Evolutionary conservation across 1,284 basidiomycete genomes (phyloP).

Genomic region (Microbotryum violaceum): DNA sequence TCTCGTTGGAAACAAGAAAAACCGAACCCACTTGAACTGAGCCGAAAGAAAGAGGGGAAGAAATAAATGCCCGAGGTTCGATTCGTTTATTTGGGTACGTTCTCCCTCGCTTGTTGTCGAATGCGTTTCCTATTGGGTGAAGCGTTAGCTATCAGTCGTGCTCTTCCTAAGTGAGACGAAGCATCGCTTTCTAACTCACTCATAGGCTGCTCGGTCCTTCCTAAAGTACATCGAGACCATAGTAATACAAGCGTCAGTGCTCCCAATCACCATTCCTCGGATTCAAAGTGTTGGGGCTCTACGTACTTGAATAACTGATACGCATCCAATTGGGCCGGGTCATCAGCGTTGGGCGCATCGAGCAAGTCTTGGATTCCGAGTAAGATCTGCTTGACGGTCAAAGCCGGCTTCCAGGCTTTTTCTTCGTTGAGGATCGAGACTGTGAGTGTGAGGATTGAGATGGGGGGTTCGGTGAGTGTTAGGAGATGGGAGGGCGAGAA

Average conservation of each 20-base stretch:
- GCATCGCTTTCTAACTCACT: slow-evolving; percentile 9
- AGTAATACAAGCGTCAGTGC: neutral
- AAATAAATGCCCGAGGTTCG: neutral
- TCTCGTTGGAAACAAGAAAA: neutral
- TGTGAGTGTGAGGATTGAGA: neutral
- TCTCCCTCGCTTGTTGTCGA: slow-evolving; percentile 23
- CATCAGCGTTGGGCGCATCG: slow-evolving; percentile 34
- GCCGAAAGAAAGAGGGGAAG: neutral
- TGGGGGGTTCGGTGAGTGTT: neutral
- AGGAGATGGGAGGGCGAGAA: neutral
- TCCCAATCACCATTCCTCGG: neutral
- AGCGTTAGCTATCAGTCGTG: neutral
- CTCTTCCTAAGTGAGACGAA: neutral
- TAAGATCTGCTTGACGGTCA: slow-evolving; percentile 97
- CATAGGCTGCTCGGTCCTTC: slow-evolving; percentile 28
- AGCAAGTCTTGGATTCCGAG: slow-evolving; percentile 52
- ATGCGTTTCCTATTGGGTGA: slow-evolving; percentile 14
- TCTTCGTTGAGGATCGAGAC: slow-evolving; percentile 97
- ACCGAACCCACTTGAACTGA: too few relatives aligned
- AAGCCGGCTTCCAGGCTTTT: slow-evolving; percentile 97
- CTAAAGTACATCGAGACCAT: neutral
- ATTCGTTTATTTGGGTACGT: slow-evolving; percentile 17
- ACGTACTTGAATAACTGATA: slow-evolving; percentile 33
- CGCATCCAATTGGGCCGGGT: slow-evolving; percentile 37
- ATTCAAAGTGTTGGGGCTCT: slow-evolving; percentile 2